phyloP scores from a whole-genome alignment of 768 basidiomycete species.

The Dioszegia aurantiaca region DNA sequence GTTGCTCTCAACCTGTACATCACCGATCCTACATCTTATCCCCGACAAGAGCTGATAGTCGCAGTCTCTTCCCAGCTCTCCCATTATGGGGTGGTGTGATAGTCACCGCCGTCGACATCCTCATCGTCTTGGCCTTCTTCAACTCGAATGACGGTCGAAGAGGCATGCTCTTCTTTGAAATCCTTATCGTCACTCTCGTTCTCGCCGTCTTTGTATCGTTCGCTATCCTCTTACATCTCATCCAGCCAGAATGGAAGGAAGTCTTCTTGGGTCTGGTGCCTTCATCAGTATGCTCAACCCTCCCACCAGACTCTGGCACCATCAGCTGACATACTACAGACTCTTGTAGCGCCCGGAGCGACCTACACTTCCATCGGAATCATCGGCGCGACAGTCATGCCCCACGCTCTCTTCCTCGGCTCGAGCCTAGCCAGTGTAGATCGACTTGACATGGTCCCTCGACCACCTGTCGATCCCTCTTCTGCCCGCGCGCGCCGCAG shows the following conservation, averaged over 20 bases:
- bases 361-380: slow-evolving; percentile 41
- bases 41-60: slow-evolving; percentile 4
- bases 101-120: slow-evolving; percentile 50
- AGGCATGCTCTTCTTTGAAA: slow-evolving; percentile 53
- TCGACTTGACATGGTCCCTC: slow-evolving; percentile 56
- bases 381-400: slow-evolving; percentile 75
- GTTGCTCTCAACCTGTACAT: slow-evolving; percentile 68
- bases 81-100: slow-evolving; percentile 53
- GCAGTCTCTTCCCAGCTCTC: slow-evolving; percentile 50
- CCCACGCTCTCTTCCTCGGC: slow-evolving; percentile 85
- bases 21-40: background rate
- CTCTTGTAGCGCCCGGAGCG: slow-evolving; percentile 51
- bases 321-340: slow-evolving; percentile 13
- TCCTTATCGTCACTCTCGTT: slow-evolving; percentile 51
- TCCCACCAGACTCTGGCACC: background rate
- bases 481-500: background rate
- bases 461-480: slow-evolving; percentile 19
- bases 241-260: slow-evolving; percentile 67
- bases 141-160: slow-evolving; percentile 42
- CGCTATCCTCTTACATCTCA: slow-evolving; percentile 68
- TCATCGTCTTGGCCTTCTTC: slow-evolving; percentile 53
- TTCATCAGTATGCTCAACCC: slow-evolving; percentile 56
- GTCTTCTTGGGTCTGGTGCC: slow-evolving; percentile 76
- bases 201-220: slow-evolving; percentile 75
- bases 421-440: slow-evolving; percentile 82